Evolutionary conservation across 1,284 basidiomycete species (phyloP).

Genomic region (Trichosporon sp.): DNA sequence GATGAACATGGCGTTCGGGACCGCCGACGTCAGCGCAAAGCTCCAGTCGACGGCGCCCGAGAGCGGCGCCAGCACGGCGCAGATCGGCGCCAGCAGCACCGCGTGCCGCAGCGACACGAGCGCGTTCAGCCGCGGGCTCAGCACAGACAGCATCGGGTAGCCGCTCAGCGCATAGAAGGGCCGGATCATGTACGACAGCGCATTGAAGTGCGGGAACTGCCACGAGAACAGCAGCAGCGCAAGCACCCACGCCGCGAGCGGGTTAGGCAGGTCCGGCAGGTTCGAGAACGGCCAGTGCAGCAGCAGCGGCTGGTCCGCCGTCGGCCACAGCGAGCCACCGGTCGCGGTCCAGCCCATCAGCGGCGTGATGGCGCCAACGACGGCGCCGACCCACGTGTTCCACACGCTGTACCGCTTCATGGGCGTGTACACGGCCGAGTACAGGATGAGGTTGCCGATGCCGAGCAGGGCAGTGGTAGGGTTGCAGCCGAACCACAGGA

Average conservation of each 20-base stretch:
- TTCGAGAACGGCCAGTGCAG: constrained; percentile 34
- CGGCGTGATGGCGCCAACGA: constrained; percentile 90
- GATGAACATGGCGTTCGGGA: constrained; percentile 71
- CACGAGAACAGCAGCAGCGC: constrained; percentile 85
- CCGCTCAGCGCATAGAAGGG: constrained; percentile 89
- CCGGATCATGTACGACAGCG: constrained; percentile 81
- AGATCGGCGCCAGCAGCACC: constrained; percentile 71
- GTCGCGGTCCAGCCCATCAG: constrained; percentile 98
- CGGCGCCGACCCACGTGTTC: constrained; percentile 93
- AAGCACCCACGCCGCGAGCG: constrained; percentile 69
- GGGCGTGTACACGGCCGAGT: constrained; percentile 88
- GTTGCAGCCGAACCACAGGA: constrained; percentile 82
- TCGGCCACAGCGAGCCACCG: constrained; percentile 71
- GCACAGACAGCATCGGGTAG: constrained; percentile 86
- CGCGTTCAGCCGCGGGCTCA: constrained; percentile 75
- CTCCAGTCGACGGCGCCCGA: constrained; percentile 82
- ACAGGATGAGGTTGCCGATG: constrained; percentile 77
- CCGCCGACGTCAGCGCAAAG: constrained; percentile 72
- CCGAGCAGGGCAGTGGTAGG: constrained; percentile 82
- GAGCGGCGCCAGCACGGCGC: constrained; percentile 73
- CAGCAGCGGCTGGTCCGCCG: constrained; percentile 56
- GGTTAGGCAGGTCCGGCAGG: constrained; percentile 53
- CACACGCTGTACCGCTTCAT: constrained; percentile 82
- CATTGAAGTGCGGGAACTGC: constrained; percentile 99
- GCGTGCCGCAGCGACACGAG: constrained; percentile 82